These are phyloP conservation scores for Candida sp. DNA, from an alignment of 1,139 yeast genomes.

Conservation along the genomic window DNA sequence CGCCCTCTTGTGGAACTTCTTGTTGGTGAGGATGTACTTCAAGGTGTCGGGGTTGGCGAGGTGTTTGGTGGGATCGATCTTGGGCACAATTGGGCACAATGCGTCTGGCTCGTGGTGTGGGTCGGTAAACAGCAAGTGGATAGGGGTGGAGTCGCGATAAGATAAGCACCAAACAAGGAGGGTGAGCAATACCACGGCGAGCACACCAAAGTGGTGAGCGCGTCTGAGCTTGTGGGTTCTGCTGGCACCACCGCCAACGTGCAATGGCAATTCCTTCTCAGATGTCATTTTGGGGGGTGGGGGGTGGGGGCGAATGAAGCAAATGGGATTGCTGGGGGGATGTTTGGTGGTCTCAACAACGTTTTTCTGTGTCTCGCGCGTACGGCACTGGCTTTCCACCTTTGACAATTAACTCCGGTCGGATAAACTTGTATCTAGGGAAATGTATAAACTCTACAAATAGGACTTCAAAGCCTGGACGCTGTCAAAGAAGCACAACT, in stretches of 20 bases:
- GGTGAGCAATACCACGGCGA: neutral
- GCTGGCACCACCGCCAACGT: neutral
- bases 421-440: neutral
- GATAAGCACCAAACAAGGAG: neutral
- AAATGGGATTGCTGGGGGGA: neutral
- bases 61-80: constrained; percentile 29
- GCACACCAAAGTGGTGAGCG: neutral
- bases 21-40: constrained; percentile 36
- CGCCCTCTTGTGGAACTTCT: constrained; percentile 37
- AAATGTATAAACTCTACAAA: constrained; percentile 4
- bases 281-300: neutral
- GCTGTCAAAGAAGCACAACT: constrained; percentile 33
- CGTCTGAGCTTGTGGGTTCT: neutral
- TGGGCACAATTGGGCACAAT: constrained; percentile 38
- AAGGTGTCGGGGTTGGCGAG: constrained; percentile 26
- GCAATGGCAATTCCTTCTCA: constrained; percentile 5
- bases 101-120: constrained; percentile 23
- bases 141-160: neutral
- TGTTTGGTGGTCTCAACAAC: no score
- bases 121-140: no score
- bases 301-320: neutral
- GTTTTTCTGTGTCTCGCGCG: no score
- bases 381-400: no score
- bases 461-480: constrained; percentile 5
- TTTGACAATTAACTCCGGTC: neutral